A percentile compares a stretch with the other conserved stretches of the same genome.
Evolutionary conservation across 345 rosid genomes (phyloP).

Genomic region (Gossypium ekmanianum): DNA sequence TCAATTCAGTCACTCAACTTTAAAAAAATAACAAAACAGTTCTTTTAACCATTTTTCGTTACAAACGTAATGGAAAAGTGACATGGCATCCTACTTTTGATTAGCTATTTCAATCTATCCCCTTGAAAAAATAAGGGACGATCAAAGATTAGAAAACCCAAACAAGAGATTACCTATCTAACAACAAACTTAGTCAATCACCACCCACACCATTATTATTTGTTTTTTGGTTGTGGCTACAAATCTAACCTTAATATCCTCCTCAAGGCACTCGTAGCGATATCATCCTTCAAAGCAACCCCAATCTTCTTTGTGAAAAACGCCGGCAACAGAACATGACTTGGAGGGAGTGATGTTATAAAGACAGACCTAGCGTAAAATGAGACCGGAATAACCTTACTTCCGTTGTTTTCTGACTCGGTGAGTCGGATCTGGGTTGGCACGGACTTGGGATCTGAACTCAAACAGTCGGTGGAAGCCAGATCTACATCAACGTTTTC

Average conservation of each 20-base stretch:
- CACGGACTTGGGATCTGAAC: conserved; percentile 32
- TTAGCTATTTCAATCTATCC: conserved; percentile 44
- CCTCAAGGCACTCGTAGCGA: conserved; percentile 47
- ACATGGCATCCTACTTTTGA: not conserved
- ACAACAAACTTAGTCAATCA: not conserved
- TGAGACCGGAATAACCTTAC: not conserved
- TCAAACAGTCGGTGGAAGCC: conserved; percentile 28
- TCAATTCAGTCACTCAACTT: too few relatives aligned
- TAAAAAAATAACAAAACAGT: too few relatives aligned
- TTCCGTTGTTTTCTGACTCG: conserved; percentile 12
- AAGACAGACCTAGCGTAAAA: conserved; percentile 77
- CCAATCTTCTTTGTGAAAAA: conserved; percentile 48
- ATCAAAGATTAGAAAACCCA: conserved; percentile 23
- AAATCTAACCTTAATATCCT: conserved; percentile 51
- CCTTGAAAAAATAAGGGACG: conserved; percentile 88
- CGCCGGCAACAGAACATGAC: conserved; percentile 74
- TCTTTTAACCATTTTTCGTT: too few relatives aligned
- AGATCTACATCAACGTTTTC: conserved; percentile 24
- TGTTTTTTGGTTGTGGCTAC: conserved; percentile 9
- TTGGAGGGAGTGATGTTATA: conserved; percentile 77
- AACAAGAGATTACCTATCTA: not conserved
- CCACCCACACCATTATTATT: not conserved
- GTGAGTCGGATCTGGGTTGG: conserved; percentile 29
- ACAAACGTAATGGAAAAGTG: too few relatives aligned
- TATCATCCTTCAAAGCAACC: conserved; percentile 14